Percentiles rank a stretch among this genome's conserved stretches.
phyloP scores from a whole-genome alignment of 75 land plant genomes.

The Azolla pinnata region DNA sequence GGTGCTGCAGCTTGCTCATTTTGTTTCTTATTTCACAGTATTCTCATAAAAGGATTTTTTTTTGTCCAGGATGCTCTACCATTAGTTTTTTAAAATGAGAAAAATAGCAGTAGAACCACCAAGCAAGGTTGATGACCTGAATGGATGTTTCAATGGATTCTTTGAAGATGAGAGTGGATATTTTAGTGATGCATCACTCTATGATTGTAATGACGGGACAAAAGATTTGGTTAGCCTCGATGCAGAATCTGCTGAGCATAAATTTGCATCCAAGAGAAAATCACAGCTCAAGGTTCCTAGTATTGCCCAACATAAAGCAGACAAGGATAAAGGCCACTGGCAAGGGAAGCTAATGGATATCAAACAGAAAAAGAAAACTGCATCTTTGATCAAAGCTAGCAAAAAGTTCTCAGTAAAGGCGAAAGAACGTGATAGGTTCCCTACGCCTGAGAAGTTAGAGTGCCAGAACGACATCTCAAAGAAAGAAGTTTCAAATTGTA shows the following conservation, averaged over 20 bases:
- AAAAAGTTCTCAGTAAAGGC: neutral
- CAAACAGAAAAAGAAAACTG: neutral
- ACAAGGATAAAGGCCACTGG: too few relatives aligned
- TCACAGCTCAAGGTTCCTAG: neutral
- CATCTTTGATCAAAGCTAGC: neutral
- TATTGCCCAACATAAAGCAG: too few relatives aligned
- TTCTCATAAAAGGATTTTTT: neutral
- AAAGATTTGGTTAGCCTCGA: neutral
- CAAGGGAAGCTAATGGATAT: neutral
- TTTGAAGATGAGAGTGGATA: slow-evolving; percentile 2
- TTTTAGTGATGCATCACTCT: slow-evolving; percentile 2
- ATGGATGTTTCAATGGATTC: neutral
- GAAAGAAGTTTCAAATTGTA: neutral
- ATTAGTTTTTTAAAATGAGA: neutral
- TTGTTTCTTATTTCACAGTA: neutral
- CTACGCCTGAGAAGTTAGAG: neutral
- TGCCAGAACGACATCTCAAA: neutral
- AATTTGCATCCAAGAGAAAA: neutral
- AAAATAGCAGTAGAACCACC: neutral
- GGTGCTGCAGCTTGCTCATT: neutral
- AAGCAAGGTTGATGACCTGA: neutral
- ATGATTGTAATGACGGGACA: neutral
- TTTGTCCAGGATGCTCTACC: too few relatives aligned
- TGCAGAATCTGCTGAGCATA: neutral
- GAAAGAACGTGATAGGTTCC: neutral